A percentile compares a stretch with the other conserved stretches of the same genome.
Evolutionary conservation across 306 rosid genomes (phyloP).

Genomic region (Hippophae tibetana): DNA sequence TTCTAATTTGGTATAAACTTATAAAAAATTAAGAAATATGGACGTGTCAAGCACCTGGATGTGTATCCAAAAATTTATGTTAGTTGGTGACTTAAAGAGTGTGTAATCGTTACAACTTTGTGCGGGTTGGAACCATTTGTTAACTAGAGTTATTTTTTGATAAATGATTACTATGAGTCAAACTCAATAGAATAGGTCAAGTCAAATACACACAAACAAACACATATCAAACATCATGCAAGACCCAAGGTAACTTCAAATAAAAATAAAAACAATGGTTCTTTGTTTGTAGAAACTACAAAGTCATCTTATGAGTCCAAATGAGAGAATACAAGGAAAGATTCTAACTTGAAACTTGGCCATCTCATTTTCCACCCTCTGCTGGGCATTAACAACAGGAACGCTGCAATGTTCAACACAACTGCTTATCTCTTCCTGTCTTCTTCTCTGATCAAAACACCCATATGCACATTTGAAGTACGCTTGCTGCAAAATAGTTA

Average conservation of each 20-base stretch:
- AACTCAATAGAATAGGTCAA: no score
- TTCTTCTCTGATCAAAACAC: constrained; percentile 77
- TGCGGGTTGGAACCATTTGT: no score
- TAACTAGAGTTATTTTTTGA: no score
- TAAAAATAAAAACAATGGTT: background rate
- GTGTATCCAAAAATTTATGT: no score
- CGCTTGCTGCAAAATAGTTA: constrained; percentile 54
- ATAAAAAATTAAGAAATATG: no score
- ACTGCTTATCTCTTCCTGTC: constrained; percentile 58
- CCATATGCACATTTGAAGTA: constrained; percentile 86
- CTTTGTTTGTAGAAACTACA: background rate
- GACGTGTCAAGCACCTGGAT: no score
- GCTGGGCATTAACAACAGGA: constrained; percentile 70
- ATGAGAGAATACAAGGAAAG: background rate
- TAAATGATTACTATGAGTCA: no score
- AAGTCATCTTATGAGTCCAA: background rate
- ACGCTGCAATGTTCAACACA: constrained; percentile 75
- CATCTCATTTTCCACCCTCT: constrained; percentile 78
- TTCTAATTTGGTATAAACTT: no score
- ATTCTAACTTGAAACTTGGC: constrained; percentile 69
- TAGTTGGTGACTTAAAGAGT: background rate
- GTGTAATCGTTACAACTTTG: background rate
- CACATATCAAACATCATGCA: background rate
- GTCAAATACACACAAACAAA: no score
- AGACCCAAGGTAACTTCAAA: background rate